Evolutionary conservation across 192 early-diverging fungal genomes (phyloP), one percentile per base, ranked within the genome.

Genomic region (Coemansia sp.): DNA sequence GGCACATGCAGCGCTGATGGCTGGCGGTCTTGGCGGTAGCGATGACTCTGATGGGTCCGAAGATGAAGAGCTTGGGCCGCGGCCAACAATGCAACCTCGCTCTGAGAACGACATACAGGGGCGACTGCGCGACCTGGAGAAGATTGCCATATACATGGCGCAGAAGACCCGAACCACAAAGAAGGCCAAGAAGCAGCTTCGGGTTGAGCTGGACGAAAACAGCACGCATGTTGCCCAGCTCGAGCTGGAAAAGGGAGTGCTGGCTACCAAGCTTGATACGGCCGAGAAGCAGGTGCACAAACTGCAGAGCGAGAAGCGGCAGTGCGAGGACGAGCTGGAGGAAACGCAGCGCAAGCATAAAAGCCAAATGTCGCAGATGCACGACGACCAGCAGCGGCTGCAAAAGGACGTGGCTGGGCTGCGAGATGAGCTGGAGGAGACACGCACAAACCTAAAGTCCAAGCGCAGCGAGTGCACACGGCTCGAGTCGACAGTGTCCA

Each of bases 41-140:
- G 52, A 54, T 11, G 69, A 70, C 24, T 64, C 60, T 14, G 69
- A 70, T 2, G 64, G 64, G 15, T 53, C 48, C 11, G 65, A 72
- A 1, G 62, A 74, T 35, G 57, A 57, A 2, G 64, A 49, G 12
- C 51, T 79, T 14, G 76, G 76, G 0, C 76, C 76, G 11, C 70
- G 63, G 23, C 76, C 76, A 3, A 60, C 39, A 12, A 27, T 73
- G 15, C 55, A 65, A 57, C 51, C 51, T 21, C 76, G 76, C 22
- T 27, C 63, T 0, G 70, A 65, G n/a, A 67, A 39, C 53, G 78
- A 80, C 37, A 48, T 69, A 23, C 63, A 91, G 62, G 93, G 93
- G 2, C 84, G 92, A n/a, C 73, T 94, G 4, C 78, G 88, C 60
- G 93, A 94, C 73, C 83, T 93, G 76, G 91, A 94, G 66, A 62